Evolutionary conservation across 352 stramenopile genomes (phyloP).

Genomic region (Pythium apleroticum): DNA sequence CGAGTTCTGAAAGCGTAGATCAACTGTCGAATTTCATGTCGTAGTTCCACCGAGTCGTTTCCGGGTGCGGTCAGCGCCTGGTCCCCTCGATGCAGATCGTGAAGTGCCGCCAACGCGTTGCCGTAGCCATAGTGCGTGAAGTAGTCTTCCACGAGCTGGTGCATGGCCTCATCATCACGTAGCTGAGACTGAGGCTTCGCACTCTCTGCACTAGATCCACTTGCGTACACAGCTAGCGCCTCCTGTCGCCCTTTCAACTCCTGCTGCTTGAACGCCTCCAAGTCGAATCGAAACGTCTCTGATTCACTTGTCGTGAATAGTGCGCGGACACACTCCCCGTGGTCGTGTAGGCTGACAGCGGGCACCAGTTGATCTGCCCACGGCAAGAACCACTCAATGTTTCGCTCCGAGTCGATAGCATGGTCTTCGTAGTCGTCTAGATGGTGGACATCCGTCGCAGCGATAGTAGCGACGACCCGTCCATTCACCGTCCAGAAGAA

Average conservation of each 20-base stretch:
- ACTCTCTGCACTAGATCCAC: not conserved
- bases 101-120: conserved; percentile 11
- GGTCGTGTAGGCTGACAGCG: conserved; percentile 45
- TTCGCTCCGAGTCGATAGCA: not conserved
- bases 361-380: conserved; percentile 37
- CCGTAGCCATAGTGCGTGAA: conserved; percentile 25
- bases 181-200: not conserved
- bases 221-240: conserved; percentile 24
- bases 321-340: conserved; percentile 43
- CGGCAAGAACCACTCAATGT: conserved; percentile 13
- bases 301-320: conserved; percentile 17
- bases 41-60: conserved; percentile 3
- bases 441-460: conserved; percentile 49
- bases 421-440: conserved; percentile 34
- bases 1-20: conserved; percentile 18
- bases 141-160: conserved; percentile 25
- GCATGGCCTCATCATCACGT: conserved; percentile 19
- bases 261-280: conserved; percentile 44
- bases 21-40: conserved; percentile 14
- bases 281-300: conserved; percentile 47
- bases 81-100: conserved; percentile 8
- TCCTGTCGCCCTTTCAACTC: conserved; percentile 49
- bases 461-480: conserved; percentile 42
- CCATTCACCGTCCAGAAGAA: conserved; percentile 79
- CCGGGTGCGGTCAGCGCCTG: not conserved